Percentiles rank a stretch among this genome's conserved stretches.
Conservation (phyloP, 768 basidiomycete genomes). For the Hebeloma cylindrosporum region DNA sequence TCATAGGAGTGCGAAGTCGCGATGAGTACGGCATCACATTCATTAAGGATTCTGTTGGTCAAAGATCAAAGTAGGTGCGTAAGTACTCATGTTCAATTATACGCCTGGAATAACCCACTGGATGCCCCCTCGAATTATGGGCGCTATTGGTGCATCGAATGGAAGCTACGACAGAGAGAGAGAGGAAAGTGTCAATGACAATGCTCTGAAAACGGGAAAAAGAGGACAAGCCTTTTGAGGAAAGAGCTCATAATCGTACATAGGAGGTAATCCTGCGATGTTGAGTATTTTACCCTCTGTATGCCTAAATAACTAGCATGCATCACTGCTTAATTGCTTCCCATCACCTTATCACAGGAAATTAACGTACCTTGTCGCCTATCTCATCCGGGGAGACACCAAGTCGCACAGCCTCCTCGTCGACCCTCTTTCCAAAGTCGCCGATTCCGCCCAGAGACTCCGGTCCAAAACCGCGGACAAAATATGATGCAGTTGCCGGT, state of each 20-base stretch:
- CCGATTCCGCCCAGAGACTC: constrained; percentile 9
- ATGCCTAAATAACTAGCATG: constrained; percentile 1
- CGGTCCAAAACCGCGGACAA: constrained; percentile 9
- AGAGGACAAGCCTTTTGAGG: constrained; percentile 1
- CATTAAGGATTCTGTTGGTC: neutral
- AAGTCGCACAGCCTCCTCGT: constrained; percentile 7
- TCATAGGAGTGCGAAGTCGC: constrained; percentile 2
- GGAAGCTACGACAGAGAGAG: neutral
- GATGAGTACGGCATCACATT: constrained; percentile 1
- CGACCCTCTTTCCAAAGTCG: neutral
- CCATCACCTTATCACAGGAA: neutral
- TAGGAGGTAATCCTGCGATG: constrained; percentile 1
- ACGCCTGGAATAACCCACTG: neutral
- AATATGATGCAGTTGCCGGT: neutral
- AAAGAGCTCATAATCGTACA: constrained; percentile 11
- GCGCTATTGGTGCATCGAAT: constrained; percentile 1
- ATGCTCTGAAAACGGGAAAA: neutral
- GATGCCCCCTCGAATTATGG: constrained; percentile 1
- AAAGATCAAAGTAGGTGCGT: too few species aligned
- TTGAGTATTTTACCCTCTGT: constrained; percentile 1
- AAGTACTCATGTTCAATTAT: too few species aligned
- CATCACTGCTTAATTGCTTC: neutral
- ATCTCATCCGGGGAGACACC: constrained; percentile 2
- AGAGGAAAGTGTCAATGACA: neutral
- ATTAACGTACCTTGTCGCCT: constrained; percentile 4